These are phyloP conservation scores for Carnegiea gigantea DNA, from an alignment of 179 eudicot species.

Conservation along the genomic window DNA sequence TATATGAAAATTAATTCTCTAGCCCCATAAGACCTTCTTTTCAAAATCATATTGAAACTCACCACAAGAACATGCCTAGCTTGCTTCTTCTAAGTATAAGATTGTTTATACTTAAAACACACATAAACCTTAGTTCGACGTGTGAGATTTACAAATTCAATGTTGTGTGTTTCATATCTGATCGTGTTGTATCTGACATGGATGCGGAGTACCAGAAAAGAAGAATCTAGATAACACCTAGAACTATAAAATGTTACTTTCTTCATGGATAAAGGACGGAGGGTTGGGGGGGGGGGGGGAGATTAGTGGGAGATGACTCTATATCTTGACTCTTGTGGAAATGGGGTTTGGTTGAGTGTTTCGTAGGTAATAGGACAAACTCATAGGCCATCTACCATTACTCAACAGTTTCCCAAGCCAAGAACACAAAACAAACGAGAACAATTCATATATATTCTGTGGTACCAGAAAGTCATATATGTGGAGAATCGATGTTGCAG, in stretches of 20 bases:
- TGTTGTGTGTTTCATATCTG: too few species aligned
- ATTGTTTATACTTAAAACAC: too few species aligned
- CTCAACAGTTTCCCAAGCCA: conserved; percentile 15
- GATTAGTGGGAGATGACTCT: conserved; percentile 31
- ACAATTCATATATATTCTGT: background rate
- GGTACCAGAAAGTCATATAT: conserved; percentile 17
- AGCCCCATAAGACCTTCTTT: too few species aligned
- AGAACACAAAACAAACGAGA: conserved; percentile 21
- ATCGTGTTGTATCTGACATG: background rate
- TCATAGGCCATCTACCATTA: conserved; percentile 21
- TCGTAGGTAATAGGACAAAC: conserved; percentile 32
- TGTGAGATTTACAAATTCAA: too few species aligned
- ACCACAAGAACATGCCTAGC: too few species aligned
- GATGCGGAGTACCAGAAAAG: background rate
- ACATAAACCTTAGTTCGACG: too few species aligned
- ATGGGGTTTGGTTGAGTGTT: conserved; percentile 32
- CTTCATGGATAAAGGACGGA: background rate
- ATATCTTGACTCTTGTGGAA: conserved; percentile 20
- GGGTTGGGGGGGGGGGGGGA: too few species aligned
- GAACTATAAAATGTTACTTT: background rate
- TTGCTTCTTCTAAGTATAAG: too few species aligned
- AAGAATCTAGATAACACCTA: background rate
- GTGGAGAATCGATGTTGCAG: conserved; percentile 39
- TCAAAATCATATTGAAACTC: too few species aligned
- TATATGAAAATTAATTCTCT: too few species aligned